phyloP scores from a whole-genome alignment of 495 filamentous ascomycete species.

The Aspergillus funiculosus region DNA sequence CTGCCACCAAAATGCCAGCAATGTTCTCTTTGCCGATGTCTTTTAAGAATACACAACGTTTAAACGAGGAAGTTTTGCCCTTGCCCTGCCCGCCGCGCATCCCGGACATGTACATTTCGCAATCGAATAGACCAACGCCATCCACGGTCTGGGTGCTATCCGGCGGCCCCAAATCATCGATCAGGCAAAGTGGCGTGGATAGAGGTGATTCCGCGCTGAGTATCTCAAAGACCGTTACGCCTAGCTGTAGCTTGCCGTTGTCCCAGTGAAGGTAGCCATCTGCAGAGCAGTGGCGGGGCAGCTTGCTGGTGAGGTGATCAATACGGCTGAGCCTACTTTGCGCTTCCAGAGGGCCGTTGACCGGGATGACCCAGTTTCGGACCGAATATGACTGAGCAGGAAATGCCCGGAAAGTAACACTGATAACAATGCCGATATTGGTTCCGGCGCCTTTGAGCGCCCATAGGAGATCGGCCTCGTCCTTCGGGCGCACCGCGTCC shows the following conservation, averaged over 20 bases:
- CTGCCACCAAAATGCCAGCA: conserved; percentile 35
- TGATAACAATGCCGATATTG: conserved; percentile 59
- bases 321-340: conserved; percentile 37
- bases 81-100: conserved; percentile 56
- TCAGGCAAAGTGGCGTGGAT: conserved; percentile 14
- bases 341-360: conserved; percentile 36
- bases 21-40: conserved; percentile 39
- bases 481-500: conserved; percentile 41
- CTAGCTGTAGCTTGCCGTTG: conserved; percentile 42
- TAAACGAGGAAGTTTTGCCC: conserved; percentile 58
- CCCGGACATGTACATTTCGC: conserved; percentile 56
- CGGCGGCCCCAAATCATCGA: conserved; percentile 31
- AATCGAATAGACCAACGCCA: conserved; percentile 48
- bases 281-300: conserved; percentile 44
- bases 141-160: conserved; percentile 38
- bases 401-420: conserved; percentile 50
- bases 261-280: conserved; percentile 57
- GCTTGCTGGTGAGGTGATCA: conserved; percentile 39
- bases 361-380: conserved; percentile 48
- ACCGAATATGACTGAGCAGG: conserved; percentile 37
- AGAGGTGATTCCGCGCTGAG: conserved; percentile 4
- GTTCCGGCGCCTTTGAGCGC: conserved; percentile 57
- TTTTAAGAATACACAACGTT: conserved; percentile 59
- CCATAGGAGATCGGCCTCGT: conserved; percentile 54
- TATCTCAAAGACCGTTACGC: conserved; percentile 48